Evolutionary conservation across 306 rosid species (phyloP).

Genomic region (Trifolium pratense): DNA sequence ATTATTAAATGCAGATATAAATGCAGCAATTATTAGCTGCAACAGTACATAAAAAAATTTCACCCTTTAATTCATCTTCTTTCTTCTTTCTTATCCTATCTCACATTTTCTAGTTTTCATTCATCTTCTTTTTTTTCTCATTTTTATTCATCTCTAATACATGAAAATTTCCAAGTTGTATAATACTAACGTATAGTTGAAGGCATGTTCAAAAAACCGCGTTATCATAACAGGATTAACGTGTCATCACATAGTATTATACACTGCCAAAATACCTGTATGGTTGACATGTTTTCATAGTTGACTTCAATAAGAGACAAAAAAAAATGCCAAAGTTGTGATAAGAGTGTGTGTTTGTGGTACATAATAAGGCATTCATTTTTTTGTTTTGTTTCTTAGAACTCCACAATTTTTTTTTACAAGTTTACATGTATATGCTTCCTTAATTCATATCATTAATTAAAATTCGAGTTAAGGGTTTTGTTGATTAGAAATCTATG

Average conservation of each 20-base stretch:
- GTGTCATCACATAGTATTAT: background rate
- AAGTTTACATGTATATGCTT: background rate
- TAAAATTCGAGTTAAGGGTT: slow-evolving; percentile 23
- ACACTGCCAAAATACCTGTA: slow-evolving; percentile 25
- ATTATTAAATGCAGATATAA: slow-evolving; percentile 41
- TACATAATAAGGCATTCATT: background rate
- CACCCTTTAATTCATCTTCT: background rate
- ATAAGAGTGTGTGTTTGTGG: slow-evolving; percentile 10
- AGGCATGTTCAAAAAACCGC: slow-evolving; percentile 41
- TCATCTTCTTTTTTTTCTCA: background rate
- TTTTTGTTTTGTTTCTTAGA: background rate
- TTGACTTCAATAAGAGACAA: slow-evolving; percentile 10
- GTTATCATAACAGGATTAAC: background rate
- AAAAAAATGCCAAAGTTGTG: slow-evolving; percentile 1
- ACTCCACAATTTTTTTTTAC: background rate
- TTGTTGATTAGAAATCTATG: slow-evolving; percentile 46
- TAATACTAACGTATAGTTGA: background rate
- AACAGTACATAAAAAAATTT: background rate
- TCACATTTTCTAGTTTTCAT: background rate
- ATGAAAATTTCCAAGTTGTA: background rate
- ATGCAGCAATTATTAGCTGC: slow-evolving; percentile 42
- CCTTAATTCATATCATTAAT: background rate
- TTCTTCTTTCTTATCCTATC: background rate
- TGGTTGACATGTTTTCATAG: slow-evolving; percentile 24
- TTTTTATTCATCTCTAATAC: background rate